Evolutionary conservation across 257 asterid genomes (phyloP), one percentile per base, ranked within the genome.

Genomic region (Nyctanthes arbortristis): DNA sequence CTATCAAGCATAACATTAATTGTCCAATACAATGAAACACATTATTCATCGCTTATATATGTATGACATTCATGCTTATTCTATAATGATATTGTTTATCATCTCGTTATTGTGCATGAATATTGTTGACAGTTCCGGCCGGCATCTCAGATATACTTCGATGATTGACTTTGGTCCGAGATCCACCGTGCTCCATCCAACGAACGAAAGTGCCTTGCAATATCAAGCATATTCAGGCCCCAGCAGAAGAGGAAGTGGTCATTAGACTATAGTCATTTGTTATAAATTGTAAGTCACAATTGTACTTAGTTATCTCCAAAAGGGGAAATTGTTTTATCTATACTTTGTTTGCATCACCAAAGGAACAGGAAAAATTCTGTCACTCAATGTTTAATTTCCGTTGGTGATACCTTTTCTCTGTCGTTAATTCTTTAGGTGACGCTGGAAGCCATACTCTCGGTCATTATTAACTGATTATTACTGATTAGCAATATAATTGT

Each of bases 171-270:
- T 13, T 28, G 2, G 20, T 18, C 20, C 56, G 56, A 45, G 56
- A 18, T 45, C 4, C 4, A 49, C 27, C 20, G 4, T 49, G 13
- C 57, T 49, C 25, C 57, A 22, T 49, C 57, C 27, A 4, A 8
- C 11, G 2, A 25, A 32, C 11, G 3, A 36, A 10, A 52, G 36
- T 1, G 68, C 55, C 11, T 16, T 62, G 22, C 20, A 1, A 35
- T 5, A 45, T 72, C 47, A 43, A 43, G 78, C 78, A 58, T 45
- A 72, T 57, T 40, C 81, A 34, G 81, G 78, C 31, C 81, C 81
- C 3, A 77, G 75, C 45, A 52, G 11, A 9, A 45, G 73, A 5
- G 81, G 81, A 56, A 35, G 56, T 6, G 81, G 78, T 4, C 78
- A 72, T 55, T 77, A 71, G 45, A 56, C 64, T 63, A 58, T 63